Evolutionary conservation across 495 filamentous ascomycete species (phyloP), one percentile per base, ranked within the genome.

Genomic region (Lasiosphaeria miniovina): DNA sequence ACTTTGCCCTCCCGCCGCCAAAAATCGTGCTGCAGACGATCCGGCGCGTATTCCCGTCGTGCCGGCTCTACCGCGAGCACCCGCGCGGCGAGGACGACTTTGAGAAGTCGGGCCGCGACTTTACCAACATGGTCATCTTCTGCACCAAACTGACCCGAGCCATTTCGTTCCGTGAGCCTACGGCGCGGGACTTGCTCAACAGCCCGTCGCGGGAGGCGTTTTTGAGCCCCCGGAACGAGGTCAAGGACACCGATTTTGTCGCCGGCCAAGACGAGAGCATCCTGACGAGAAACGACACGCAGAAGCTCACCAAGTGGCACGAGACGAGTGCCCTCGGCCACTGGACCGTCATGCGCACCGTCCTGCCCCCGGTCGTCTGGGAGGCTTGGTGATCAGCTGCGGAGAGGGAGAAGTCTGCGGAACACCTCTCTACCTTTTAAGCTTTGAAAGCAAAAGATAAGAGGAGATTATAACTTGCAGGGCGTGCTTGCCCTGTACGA

Each of bases 281-380:
- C 4, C 70, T 91, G 59, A 74, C 71, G 65, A 75, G 70, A 34
- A 84, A 82, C 46, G 80, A 81, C 49, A 89, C 84, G 32, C 75
- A 78, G 11, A 76, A 83, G 62, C 68, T 96, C 57, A 79, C 80
- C 52, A 78, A 81, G 69, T 89, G 83, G 79, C 91, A 95, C 71
- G 81, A 85, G 68, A 75, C 78, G 54, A 88, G 86, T 60, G 93
- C 93, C 4, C 61, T 89, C 36, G 87, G 87, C 45, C 94, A 98
- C 75, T 98, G 94, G 94, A 72, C 75, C 24, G 86, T 98, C 41
- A 98, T 98, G 89, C 82, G 94, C 69, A 86, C 75, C 6, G 93
- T 96, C 6, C 55, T 98, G 55, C 92, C 93, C 11, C 80, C 75
- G 57, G 69, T 71, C 24, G 86, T 97, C 5, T 98, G 94, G 94